Evolutionary conservation across 108 stramenopile species (phyloP).

Genomic region (Ochromonas danica): DNA sequence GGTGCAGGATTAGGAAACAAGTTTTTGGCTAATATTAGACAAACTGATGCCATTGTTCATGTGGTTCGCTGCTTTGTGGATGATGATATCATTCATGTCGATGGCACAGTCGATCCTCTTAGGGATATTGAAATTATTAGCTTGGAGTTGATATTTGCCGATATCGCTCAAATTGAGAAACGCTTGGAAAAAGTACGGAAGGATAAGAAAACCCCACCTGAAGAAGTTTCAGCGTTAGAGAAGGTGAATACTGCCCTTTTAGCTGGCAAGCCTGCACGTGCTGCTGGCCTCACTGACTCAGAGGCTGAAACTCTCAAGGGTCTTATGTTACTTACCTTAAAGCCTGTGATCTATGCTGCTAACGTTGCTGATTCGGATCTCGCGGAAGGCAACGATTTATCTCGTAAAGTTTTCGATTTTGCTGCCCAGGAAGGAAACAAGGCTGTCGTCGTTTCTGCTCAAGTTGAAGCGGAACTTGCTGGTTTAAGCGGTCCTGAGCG

Average conservation of each 20-base stretch:
- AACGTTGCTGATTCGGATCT: slow-evolving; percentile 94
- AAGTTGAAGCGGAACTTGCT: slow-evolving; percentile 91
- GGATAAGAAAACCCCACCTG: slow-evolving; percentile 64
- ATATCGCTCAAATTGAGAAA: slow-evolving; percentile 90
- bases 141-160: slow-evolving; percentile 89
- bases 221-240: slow-evolving; percentile 75
- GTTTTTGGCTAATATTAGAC: slow-evolving; percentile 94
- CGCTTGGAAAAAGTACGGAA: slow-evolving; percentile 72
- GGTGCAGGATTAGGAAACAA: slow-evolving; percentile 99
- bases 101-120: slow-evolving; percentile 81
- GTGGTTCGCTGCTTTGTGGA: slow-evolving; percentile 95
- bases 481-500: slow-evolving; percentile 72
- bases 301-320: not conserved
- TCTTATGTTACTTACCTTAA: slow-evolving; percentile 6
- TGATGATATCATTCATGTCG: slow-evolving; percentile 95
- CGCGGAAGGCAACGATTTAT: slow-evolving; percentile 80
- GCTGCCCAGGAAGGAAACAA: slow-evolving; percentile 78
- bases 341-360: slow-evolving; percentile 81
- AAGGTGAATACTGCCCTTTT: slow-evolving; percentile 58
- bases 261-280: not conserved
- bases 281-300: not conserved
- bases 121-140: slow-evolving; percentile 97
- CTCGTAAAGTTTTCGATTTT: slow-evolving; percentile 64
- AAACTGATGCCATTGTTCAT: slow-evolving; percentile 75
- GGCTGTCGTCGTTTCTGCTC: slow-evolving; percentile 87